These are phyloP conservation scores for Colletotrichum orbiculare DNA, from an alignment of 2,329 filamentous ascomycete species.

Conservation along the genomic window DNA sequence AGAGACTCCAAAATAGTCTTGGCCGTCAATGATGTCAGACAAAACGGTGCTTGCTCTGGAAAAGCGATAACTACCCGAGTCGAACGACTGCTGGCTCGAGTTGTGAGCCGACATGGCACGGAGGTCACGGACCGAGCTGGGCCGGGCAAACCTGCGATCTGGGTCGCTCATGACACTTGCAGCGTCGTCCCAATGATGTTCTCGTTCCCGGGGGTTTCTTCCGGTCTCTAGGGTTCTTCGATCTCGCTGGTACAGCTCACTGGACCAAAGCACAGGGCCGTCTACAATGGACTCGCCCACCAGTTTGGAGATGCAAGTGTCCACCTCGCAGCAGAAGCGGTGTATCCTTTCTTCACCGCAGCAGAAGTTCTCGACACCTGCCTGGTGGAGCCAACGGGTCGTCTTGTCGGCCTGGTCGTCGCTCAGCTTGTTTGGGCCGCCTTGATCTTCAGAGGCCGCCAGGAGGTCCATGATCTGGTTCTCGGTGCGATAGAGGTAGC, in stretches of 20 bases:
- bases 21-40: constrained; percentile 75
- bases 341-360: constrained; percentile 95
- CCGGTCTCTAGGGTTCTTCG: constrained; percentile 68
- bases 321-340: constrained; percentile 90
- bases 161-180: constrained; percentile 67
- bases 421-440: constrained; percentile 94
- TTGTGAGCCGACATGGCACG: constrained; percentile 70
- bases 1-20: constrained; percentile 75
- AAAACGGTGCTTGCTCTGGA: constrained; percentile 67
- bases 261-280: constrained; percentile 91
- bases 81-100: constrained; percentile 75
- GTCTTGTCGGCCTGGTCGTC: constrained; percentile 94
- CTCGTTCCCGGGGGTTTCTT: constrained; percentile 55
- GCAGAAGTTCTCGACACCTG: constrained; percentile 91
- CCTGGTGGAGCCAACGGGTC: constrained; percentile 81
- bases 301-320: constrained; percentile 85
- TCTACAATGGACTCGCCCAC: constrained; percentile 87
- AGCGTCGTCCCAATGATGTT: constrained; percentile 63
- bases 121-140: constrained; percentile 66
- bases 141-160: constrained; percentile 61
- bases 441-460: constrained; percentile 83
- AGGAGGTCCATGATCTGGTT: constrained; percentile 88
- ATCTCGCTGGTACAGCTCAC: constrained; percentile 86
- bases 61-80: constrained; percentile 73
- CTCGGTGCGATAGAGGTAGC: constrained; percentile 82